These are phyloP conservation scores for Boletus calvinii DNA, from an alignment of 1,284 basidiomycete species.

Conservation along the genomic window DNA sequence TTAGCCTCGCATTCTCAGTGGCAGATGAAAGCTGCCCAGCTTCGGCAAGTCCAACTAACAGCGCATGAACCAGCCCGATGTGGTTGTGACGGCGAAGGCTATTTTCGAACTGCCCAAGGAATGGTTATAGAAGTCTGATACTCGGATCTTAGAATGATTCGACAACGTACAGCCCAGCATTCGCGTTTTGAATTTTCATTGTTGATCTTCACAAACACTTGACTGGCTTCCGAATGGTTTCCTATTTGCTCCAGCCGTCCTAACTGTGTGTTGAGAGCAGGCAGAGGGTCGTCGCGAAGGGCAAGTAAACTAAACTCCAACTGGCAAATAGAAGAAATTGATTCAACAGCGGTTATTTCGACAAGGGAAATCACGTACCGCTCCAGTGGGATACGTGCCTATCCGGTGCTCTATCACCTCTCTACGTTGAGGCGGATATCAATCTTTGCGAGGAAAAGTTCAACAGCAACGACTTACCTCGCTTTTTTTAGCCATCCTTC, in stretches of 20 bases:
- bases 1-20: conserved; percentile 40
- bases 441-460: conserved; percentile 8
- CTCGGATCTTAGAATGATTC: conserved; percentile 3
- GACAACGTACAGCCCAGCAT: conserved; percentile 71
- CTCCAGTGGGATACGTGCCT: conserved; percentile 80
- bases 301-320: conserved; percentile 91
- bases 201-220: conserved; percentile 61
- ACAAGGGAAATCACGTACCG: conserved; percentile 51
- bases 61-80: conserved; percentile 72
- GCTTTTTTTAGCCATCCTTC: conserved; percentile 83
- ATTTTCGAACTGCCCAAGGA: conserved; percentile 69
- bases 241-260: conserved; percentile 46
- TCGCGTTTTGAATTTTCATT: conserved; percentile 77
- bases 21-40: conserved; percentile 54
- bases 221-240: conserved; percentile 46
- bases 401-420: conserved; percentile 85
- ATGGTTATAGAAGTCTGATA: neutral
- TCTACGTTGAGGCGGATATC: conserved; percentile 37
- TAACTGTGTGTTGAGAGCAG: conserved; percentile 60
- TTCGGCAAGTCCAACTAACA: conserved; percentile 68
- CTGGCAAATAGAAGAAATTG: conserved; percentile 39
- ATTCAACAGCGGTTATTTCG: conserved; percentile 4
- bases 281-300: conserved; percentile 77
- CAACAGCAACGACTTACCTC: conserved; percentile 42
- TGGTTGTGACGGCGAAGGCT: conserved; percentile 80